A percentile compares a stretch with the other conserved stretches of the same genome.
Conservation (phyloP, 371 early-diverging fungal genomes). For the Circinella umbellata region DNA sequence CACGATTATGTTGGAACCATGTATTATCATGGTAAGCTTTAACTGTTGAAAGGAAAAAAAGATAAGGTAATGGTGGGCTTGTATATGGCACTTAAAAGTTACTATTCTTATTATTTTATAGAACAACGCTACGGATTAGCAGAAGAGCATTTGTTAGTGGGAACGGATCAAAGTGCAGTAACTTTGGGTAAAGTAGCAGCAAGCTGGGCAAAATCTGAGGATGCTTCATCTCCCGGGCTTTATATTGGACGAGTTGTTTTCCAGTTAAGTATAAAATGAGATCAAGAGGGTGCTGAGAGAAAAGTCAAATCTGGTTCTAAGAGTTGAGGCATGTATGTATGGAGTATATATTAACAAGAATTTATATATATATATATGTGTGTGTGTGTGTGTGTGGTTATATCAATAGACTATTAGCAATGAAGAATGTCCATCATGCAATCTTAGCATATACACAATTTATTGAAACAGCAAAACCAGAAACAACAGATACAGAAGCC, state of each 20-base stretch:
- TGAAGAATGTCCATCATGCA: conserved; percentile 78
- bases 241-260: conserved; percentile 82
- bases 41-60: too few relatives aligned
- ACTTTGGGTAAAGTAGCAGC: conserved; percentile 73
- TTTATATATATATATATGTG: too few relatives aligned
- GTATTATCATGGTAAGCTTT: conserved; percentile 58
- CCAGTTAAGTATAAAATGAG: conserved; percentile 55
- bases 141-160: conserved; percentile 77
- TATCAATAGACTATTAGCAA: conserved; percentile 51
- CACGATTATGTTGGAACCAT: conserved; percentile 86
- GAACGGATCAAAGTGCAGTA: conserved; percentile 79
- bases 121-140: conserved; percentile 69
- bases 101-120: conserved; percentile 4
- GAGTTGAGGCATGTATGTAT: too few relatives aligned
- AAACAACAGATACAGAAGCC: conserved; percentile 35
- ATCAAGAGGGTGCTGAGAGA: not conserved
- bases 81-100: too few relatives aligned
- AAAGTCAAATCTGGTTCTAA: too few relatives aligned
- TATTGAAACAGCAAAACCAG: conserved; percentile 35
- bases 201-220: conserved; percentile 72
- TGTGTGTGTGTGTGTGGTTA: too few relatives aligned
- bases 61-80: too few relatives aligned
- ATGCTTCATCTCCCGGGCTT: conserved; percentile 59
- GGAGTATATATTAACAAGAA: too few relatives aligned
- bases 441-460: conserved; percentile 68